A percentile compares a stretch with the other conserved stretches of the same genome.
Conservation (phyloP, 768 basidiomycete species). For the Infundibulicybe gibba region DNA sequence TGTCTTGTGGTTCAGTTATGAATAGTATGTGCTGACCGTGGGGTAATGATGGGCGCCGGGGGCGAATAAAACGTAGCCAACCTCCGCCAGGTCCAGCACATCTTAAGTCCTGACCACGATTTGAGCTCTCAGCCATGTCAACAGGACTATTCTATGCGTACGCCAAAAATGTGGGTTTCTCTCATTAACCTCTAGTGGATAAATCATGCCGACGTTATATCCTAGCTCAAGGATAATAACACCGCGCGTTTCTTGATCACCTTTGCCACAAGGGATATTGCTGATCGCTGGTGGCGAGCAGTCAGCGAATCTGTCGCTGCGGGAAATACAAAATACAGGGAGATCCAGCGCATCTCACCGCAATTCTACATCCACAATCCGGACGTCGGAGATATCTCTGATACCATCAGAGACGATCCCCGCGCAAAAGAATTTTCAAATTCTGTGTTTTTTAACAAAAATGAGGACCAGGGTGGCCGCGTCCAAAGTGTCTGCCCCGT, state of each 20-base stretch:
- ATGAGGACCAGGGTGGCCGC: conserved; percentile 7
- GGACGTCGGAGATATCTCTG: conserved; percentile 1
- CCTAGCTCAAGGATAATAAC: conserved; percentile 10
- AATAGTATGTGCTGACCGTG: too few relatives aligned
- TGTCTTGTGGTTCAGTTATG: too few relatives aligned
- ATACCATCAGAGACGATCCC: conserved; percentile 5
- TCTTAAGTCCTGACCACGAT: too few relatives aligned
- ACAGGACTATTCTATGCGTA: conserved; percentile 14
- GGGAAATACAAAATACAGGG: conserved; percentile 6
- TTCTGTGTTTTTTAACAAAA: conserved; percentile 12
- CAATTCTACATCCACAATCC: conserved; percentile 14
- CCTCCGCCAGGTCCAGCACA: too few relatives aligned
- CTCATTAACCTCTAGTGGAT: conserved; percentile 16
- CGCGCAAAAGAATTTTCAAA: conserved; percentile 3
- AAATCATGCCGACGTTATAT: conserved; percentile 2
- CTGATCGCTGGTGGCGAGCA: conserved; percentile 22
- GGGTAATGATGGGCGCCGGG: too few relatives aligned
- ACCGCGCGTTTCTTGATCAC: conserved; percentile 13
- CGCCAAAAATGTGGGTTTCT: conserved; percentile 12
- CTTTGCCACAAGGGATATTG: conserved; percentile 15
- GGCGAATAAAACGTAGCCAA: too few relatives aligned
- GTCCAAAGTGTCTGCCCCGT: conserved; percentile 5
- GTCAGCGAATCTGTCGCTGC: conserved; percentile 10
- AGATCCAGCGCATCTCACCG: conserved; percentile 8
- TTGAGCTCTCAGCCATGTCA: too few relatives aligned